These are phyloP conservation scores for Durio zibethinus DNA, from an alignment of 345 rosid genomes.

Conservation along the genomic window DNA sequence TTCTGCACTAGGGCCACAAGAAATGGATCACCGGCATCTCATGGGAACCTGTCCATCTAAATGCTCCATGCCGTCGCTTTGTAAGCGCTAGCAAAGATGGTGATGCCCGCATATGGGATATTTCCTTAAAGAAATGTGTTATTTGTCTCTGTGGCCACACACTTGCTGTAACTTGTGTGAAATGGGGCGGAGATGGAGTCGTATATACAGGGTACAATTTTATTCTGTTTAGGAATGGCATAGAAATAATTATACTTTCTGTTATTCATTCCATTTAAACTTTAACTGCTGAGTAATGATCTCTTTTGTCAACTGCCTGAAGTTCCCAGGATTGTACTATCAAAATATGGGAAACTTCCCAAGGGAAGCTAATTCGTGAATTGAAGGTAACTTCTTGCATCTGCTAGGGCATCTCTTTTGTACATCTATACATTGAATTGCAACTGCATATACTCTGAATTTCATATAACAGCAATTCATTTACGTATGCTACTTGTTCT, in stretches of 20 bases:
- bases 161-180: slow-evolving; percentile 93
- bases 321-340: slow-evolving; percentile 95
- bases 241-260: neutral
- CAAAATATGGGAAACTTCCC: slow-evolving; percentile 97
- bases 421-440: neutral
- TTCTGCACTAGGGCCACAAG: slow-evolving; percentile 75
- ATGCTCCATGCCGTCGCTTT: slow-evolving; percentile 88
- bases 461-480: neutral
- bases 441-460: neutral
- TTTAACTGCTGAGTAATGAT: slow-evolving; percentile 5
- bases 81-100: slow-evolving; percentile 98
- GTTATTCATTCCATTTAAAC: neutral
- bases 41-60: slow-evolving; percentile 96
- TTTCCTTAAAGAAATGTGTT: slow-evolving; percentile 58
- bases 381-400: slow-evolving; percentile 58
- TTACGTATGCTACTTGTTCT: slow-evolving; percentile 8
- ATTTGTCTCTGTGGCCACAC: slow-evolving; percentile 87
- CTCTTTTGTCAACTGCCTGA: slow-evolving; percentile 25
- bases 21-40: slow-evolving; percentile 98
- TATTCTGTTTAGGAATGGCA: neutral
- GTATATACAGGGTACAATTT: slow-evolving; percentile 80
- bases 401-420: neutral
- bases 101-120: slow-evolving; percentile 96
- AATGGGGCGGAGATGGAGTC: slow-evolving; percentile 96
- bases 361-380: slow-evolving; percentile 94